A percentile compares a stretch with the other conserved stretches of the same genome.
phyloP scores from a whole-genome alignment of 2,329 filamentous ascomycete species.

The Colletotrichum cordylinicola region DNA sequence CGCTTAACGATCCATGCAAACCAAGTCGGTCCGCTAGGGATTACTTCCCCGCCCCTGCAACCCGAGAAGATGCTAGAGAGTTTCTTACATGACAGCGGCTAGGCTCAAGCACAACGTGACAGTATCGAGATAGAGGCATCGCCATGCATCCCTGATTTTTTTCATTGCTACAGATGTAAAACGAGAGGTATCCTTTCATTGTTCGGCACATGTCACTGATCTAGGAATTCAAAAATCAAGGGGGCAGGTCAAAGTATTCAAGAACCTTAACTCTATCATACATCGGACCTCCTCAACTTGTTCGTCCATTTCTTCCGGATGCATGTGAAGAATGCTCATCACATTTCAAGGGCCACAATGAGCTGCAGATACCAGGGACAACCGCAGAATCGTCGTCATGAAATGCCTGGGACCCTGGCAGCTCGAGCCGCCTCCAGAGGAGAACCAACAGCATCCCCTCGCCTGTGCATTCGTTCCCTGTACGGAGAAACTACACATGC shows the following conservation, averaged over 20 bases:
- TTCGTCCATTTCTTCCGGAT: not conserved
- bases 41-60: not conserved
- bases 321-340: not conserved
- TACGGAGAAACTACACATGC: not conserved
- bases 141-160: not conserved
- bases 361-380: not conserved
- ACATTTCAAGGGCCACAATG: not conserved
- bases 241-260: not conserved
- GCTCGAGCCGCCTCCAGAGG: not conserved
- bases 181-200: fast-evolving
- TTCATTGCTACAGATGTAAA: not conserved
- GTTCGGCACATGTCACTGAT: not conserved
- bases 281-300: not conserved
- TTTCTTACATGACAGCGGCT: not conserved
- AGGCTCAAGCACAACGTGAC: not conserved
- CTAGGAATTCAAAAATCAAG: not conserved
- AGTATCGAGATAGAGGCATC: not conserved
- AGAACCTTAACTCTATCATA: not conserved
- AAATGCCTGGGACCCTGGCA: not conserved
- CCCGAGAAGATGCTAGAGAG: not conserved
- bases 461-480: not conserved
- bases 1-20: not conserved
- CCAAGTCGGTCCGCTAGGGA: not conserved
- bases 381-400: not conserved
- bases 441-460: not conserved